These are phyloP conservation scores for Tricholoma saponaceum DNA, from an alignment of 768 basidiomycete genomes.

Conservation along the genomic window DNA sequence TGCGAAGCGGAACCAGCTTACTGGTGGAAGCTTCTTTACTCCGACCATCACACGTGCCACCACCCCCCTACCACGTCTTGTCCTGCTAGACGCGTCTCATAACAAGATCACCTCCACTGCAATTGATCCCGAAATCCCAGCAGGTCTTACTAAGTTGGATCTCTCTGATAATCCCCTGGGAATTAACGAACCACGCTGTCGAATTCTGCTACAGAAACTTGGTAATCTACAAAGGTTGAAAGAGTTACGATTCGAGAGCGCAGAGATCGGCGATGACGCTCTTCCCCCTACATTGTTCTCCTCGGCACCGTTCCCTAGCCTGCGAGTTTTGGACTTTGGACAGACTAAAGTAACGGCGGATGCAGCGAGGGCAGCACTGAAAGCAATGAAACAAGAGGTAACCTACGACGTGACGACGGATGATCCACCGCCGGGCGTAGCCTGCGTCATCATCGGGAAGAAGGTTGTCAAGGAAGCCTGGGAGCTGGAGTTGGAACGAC, in stretches of 20 bases:
- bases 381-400: slow-evolving; percentile 44
- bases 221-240: slow-evolving; percentile 47
- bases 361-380: slow-evolving; percentile 41
- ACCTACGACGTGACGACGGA: slow-evolving; percentile 52
- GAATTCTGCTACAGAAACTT: slow-evolving; percentile 43
- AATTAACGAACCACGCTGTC: slow-evolving; percentile 23
- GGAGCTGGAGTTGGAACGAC: slow-evolving; percentile 72
- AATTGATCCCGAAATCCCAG: slow-evolving; percentile 55
- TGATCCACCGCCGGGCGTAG: slow-evolving; percentile 47
- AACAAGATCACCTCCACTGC: slow-evolving; percentile 56
- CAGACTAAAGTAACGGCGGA: slow-evolving; percentile 56
- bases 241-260: slow-evolving; percentile 51
- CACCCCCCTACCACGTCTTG: slow-evolving; percentile 61
- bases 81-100: slow-evolving; percentile 59
- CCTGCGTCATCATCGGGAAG: slow-evolving; percentile 65
- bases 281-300: slow-evolving; percentile 41
- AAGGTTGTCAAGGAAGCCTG: slow-evolving; percentile 68
- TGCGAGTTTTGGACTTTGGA: slow-evolving; percentile 60
- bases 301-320: slow-evolving; percentile 40
- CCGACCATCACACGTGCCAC: slow-evolving; percentile 59
- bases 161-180: slow-evolving; percentile 68
- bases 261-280: slow-evolving; percentile 58
- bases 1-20: slow-evolving; percentile 23
- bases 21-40: slow-evolving; percentile 57
- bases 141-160: slow-evolving; percentile 52